A percentile compares a stretch with the other conserved stretches of the same genome.
Evolutionary conservation across 208 protist genomes (phyloP).

Genomic region (Wallacemonas sp.): DNA sequence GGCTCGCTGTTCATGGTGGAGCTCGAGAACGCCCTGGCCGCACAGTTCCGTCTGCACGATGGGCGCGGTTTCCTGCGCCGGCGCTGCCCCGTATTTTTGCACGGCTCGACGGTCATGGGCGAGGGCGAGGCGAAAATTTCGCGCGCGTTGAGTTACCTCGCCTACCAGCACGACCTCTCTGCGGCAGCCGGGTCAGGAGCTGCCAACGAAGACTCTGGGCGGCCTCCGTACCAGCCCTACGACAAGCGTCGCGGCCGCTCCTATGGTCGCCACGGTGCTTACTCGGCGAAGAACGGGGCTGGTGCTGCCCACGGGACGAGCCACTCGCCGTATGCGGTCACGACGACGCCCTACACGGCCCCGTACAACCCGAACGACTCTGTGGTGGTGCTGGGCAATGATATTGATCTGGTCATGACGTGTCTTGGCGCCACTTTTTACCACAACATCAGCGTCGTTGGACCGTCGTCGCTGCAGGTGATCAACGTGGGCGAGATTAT

Average conservation of each 20-base stretch:
- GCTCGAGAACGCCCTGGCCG: constrained; percentile 82
- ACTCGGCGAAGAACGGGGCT: background rate
- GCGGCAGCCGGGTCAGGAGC: too few species aligned
- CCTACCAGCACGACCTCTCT: constrained; percentile 24
- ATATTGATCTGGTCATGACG: constrained; percentile 87
- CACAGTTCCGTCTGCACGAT: constrained; percentile 64
- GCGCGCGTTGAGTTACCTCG: constrained; percentile 68
- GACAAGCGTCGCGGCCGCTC: background rate
- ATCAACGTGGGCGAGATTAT: constrained; percentile 75
- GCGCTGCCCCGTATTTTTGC: constrained; percentile 67
- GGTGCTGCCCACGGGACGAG: background rate
- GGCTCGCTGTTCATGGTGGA: constrained; percentile 86
- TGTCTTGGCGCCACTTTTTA: constrained; percentile 82
- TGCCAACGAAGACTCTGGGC: too few species aligned
- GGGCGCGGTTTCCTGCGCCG: constrained; percentile 63
- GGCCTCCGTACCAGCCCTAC: background rate
- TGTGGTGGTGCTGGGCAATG: constrained; percentile 77
- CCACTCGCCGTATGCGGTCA: constrained; percentile 1
- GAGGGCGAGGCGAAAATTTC: constrained; percentile 88
- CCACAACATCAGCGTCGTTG: constrained; percentile 80
- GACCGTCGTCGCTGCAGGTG: constrained; percentile 80
- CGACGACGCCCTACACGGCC: constrained; percentile 7
- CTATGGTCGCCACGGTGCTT: background rate
- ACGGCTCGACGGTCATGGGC: constrained; percentile 77
- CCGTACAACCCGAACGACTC: constrained; percentile 71